Evolutionary conservation across 441 rosid genomes (phyloP).

Genomic region (Corymbia citriodora): DNA sequence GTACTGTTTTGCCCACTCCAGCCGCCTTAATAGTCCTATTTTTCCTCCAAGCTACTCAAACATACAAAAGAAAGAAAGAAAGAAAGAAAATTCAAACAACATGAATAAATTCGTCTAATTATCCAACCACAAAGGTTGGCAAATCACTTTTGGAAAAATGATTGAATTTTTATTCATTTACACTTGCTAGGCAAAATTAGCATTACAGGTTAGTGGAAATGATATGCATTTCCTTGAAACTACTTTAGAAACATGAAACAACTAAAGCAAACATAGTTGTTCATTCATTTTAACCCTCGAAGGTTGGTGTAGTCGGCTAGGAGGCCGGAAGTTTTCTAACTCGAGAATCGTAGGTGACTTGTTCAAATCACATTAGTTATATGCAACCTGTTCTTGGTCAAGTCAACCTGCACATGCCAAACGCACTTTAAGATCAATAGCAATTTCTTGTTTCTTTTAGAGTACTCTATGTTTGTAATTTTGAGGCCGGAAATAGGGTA

Average conservation of each 20-base stretch:
- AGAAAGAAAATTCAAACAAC: no score
- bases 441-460: not conserved
- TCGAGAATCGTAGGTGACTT: accelerated
- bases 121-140: not conserved
- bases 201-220: not conserved
- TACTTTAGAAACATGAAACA: not conserved
- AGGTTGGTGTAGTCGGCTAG: accelerated
- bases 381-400: accelerated
- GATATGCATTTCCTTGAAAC: not conserved
- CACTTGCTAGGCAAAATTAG: not conserved
- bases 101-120: not conserved
- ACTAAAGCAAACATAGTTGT: not conserved
- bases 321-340: not conserved
- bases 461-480: not conserved
- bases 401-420: accelerated
- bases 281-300: not conserved
- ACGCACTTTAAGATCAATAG: not conserved
- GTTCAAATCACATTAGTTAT: accelerated
- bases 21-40: not conserved
- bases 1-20: no score
- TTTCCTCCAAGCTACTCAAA: no score
- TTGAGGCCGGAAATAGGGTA: not conserved
- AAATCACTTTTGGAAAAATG: not conserved
- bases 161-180: not conserved
- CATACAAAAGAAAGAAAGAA: no score